These are phyloP conservation scores for Cylindrotheca fusiformis DNA, from an alignment of 108 stramenopile genomes.

Conservation along the genomic window DNA sequence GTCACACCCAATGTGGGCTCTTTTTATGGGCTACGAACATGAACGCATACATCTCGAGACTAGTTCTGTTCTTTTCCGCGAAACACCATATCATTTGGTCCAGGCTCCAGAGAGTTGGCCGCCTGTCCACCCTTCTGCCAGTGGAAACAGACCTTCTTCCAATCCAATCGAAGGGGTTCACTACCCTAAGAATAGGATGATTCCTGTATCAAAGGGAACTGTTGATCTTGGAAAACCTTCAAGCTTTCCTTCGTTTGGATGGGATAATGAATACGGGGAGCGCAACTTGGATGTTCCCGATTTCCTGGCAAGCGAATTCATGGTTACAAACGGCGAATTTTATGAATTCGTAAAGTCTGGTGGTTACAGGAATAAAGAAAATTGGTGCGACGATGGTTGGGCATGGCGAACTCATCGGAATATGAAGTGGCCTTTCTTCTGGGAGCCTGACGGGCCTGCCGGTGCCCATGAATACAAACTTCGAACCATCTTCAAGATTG, in stretches of 20 bases:
- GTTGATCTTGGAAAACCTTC: slow-evolving; percentile 87
- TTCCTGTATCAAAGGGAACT: slow-evolving; percentile 40
- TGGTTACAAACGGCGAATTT: slow-evolving; percentile 94
- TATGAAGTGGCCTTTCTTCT: slow-evolving; percentile 92
- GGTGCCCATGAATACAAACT: slow-evolving; percentile 86
- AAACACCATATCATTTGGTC: slow-evolving; percentile 82
- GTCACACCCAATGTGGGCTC: slow-evolving; percentile 86
- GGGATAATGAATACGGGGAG: slow-evolving; percentile 96
- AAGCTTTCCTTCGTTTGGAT: slow-evolving; percentile 89
- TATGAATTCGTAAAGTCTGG: slow-evolving; percentile 90
- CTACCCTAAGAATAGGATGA: slow-evolving; percentile 70
- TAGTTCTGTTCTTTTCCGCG: slow-evolving; percentile 89
- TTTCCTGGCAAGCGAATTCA: slow-evolving; percentile 82
- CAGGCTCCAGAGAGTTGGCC: slow-evolving; percentile 82
- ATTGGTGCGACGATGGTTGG: slow-evolving; percentile 95
- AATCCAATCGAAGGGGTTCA: slow-evolving; percentile 57
- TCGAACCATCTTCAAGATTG: slow-evolving; percentile 85
- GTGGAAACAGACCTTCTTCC: slow-evolving; percentile 23
- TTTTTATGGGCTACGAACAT: slow-evolving; percentile 83
- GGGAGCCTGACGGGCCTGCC: slow-evolving; percentile 81
- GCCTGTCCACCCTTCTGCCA: slow-evolving; percentile 65
- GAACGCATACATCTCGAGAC: slow-evolving; percentile 96
- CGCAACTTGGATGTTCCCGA: slow-evolving; percentile 71
- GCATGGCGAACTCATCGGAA: slow-evolving; percentile 90
- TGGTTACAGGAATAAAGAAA: slow-evolving; percentile 78